These are phyloP conservation scores for Vicia villosa DNA, from an alignment of 306 rosid genomes.

Conservation along the genomic window DNA sequence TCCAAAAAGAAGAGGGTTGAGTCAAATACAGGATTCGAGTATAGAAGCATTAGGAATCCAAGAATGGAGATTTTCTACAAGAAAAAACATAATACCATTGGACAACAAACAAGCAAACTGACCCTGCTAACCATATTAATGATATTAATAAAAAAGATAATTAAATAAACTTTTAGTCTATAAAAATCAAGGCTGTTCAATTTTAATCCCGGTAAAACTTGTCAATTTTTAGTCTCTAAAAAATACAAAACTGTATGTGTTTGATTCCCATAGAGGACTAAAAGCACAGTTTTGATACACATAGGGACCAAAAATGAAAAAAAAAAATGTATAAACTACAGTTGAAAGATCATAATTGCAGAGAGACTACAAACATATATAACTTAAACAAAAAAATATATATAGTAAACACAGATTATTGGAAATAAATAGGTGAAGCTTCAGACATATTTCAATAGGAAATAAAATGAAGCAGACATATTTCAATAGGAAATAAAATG, in stretches of 20 bases:
- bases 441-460: constrained; percentile 12
- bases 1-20: neutral
- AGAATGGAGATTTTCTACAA: constrained; percentile 10
- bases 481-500: neutral
- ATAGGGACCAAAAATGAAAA: neutral
- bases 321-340: neutral
- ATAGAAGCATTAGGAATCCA: neutral
- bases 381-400: neutral
- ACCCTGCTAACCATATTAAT: neutral
- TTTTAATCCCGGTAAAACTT: neutral
- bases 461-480: constrained; percentile 28
- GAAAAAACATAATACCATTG: constrained; percentile 19
- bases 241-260: neutral
- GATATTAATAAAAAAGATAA: neutral
- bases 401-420: neutral
- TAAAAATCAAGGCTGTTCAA: neutral
- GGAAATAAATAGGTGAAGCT: constrained; percentile 19
- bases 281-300: neutral
- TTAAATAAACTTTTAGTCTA: neutral
- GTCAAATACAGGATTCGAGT: neutral
- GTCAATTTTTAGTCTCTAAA: neutral
- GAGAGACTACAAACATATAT: neutral
- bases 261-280: neutral
- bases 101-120: constrained; percentile 21
- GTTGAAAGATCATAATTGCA: neutral